These are phyloP conservation scores for Orbilia quercus DNA, from an alignment of 2,329 filamentous ascomycete species.

Conservation along the genomic window DNA sequence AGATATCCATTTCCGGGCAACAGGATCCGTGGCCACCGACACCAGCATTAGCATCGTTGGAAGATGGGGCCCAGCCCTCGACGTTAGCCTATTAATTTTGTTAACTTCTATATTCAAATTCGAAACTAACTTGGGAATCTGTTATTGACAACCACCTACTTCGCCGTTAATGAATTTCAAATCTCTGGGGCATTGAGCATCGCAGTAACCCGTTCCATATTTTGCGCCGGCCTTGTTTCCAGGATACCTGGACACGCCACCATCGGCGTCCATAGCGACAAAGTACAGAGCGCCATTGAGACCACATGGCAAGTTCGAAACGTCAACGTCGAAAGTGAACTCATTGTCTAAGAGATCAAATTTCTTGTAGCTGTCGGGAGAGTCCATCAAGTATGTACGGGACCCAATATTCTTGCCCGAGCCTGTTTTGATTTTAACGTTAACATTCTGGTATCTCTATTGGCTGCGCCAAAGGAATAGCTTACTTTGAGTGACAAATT, in stretches of 20 bases:
- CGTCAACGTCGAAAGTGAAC: conserved; percentile 78
- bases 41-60: conserved; percentile 65
- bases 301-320: conserved; percentile 75
- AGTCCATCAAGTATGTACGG: conserved; percentile 72
- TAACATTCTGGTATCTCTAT: not conserved
- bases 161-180: conserved; percentile 71
- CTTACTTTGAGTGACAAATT: conserved; percentile 69
- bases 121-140: not conserved
- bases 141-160: conserved; percentile 60
- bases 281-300: conserved; percentile 78
- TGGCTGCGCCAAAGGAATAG: too few species aligned
- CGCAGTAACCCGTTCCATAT: conserved; percentile 72
- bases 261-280: conserved; percentile 71
- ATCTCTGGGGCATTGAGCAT: conserved; percentile 68
- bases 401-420: conserved; percentile 62
- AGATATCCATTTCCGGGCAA: conserved; percentile 71
- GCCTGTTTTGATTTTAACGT: conserved; percentile 15
- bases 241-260: conserved; percentile 67
- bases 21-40: conserved; percentile 68
- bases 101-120: not conserved
- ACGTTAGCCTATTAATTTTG: conserved; percentile 65
- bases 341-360: conserved; percentile 75
- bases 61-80: conserved; percentile 65
- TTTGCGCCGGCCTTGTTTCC: conserved; percentile 69
- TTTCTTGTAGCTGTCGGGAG: conserved; percentile 72